phyloP scores from a whole-genome alignment of 805 yeast species.

The Starmerella stigmatis region DNA sequence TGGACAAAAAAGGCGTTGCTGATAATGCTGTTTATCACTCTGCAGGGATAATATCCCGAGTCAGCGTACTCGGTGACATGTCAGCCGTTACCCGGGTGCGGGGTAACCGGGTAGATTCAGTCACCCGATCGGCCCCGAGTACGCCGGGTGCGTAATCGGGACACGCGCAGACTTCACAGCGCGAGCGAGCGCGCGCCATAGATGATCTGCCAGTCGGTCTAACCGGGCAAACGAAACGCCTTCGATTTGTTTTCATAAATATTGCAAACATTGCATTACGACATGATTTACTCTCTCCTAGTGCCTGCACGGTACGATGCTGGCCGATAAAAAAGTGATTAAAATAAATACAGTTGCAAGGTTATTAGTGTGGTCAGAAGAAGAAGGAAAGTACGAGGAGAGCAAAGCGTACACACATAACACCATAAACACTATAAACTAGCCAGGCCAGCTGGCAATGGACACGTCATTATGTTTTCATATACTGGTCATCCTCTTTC shows the following conservation, averaged over 20 bases:
- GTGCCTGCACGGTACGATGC: no score
- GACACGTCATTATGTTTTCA: no score
- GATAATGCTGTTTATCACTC: background rate
- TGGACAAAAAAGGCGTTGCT: background rate
- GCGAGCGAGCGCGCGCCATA: background rate
- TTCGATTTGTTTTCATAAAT: no score
- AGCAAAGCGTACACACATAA: no score
- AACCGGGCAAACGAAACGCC: no score
- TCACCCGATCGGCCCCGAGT: background rate
- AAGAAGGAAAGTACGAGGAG: no score
- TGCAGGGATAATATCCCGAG: background rate
- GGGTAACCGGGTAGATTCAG: background rate
- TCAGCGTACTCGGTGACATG: background rate
- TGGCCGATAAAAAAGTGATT: no score
- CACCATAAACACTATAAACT: background rate
- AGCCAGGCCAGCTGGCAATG: constrained; percentile 14
- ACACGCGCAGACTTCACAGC: background rate
- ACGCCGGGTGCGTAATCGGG: background rate
- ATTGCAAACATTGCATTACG: no score
- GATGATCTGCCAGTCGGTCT: no score
- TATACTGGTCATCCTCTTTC: constrained; percentile 3
- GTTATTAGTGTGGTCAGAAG: no score
- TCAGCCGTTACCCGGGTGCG: background rate
- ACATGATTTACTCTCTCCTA: no score
- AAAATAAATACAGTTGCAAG: no score